These are phyloP conservation scores for Stephanodiscus minutulus DNA, from an alignment of 108 stramenopile species.

Conservation along the genomic window DNA sequence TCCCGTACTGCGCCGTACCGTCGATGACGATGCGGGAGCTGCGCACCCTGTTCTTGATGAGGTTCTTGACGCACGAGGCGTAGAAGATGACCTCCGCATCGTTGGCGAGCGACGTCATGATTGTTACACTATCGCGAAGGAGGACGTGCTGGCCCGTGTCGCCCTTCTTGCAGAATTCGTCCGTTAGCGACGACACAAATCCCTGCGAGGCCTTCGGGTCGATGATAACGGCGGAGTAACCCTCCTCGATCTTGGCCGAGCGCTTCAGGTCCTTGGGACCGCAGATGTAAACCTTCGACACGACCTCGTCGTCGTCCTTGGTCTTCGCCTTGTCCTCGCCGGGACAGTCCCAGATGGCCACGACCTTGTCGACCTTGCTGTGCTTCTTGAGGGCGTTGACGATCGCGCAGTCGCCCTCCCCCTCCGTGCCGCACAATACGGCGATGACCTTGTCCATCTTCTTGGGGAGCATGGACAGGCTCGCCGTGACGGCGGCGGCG, in stretches of 20 bases:
- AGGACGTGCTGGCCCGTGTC: conserved; percentile 37
- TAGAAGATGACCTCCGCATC: conserved; percentile 38
- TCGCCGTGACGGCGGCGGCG: conserved; percentile 29
- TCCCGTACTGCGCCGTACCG: conserved; percentile 47
- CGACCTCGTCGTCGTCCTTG: conserved; percentile 25
- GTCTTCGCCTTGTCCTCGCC: conserved; percentile 12
- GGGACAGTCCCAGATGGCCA: conserved; percentile 47
- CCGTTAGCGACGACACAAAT: conserved; percentile 17
- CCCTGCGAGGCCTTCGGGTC: conserved; percentile 40
- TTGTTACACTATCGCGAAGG: conserved; percentile 38
- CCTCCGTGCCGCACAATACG: conserved; percentile 42
- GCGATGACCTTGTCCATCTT: conserved; percentile 54
- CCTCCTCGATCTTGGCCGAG: conserved; percentile 48
- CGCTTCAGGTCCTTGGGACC: conserved; percentile 38
- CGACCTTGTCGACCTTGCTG: conserved; percentile 49
- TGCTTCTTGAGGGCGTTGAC: conserved; percentile 33
- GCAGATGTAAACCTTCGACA: conserved; percentile 37
- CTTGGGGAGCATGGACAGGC: conserved; percentile 40
- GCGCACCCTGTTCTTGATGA: conserved; percentile 35
- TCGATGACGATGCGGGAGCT: conserved; percentile 48
- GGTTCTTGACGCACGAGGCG: conserved; percentile 30
- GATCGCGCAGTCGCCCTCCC: conserved; percentile 32
- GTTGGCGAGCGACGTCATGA: conserved; percentile 50
- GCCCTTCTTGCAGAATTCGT: conserved; percentile 42
- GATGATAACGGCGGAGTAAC: conserved; percentile 47